These are phyloP conservation scores for Cinnamomum chago DNA, from an alignment of 164 flowering plant species.

Conservation along the genomic window DNA sequence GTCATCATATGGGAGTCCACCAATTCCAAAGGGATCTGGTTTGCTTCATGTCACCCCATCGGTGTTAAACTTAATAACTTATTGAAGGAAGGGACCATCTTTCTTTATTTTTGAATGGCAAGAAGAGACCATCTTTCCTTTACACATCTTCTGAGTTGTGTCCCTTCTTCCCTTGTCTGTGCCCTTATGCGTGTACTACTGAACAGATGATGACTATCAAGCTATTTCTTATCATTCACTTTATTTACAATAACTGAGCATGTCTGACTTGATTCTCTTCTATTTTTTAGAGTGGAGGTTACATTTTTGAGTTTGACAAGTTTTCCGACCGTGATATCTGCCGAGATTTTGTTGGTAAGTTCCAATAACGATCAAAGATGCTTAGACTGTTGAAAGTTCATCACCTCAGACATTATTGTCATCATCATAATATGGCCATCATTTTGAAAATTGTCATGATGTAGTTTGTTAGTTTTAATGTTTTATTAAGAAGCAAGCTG, in stretches of 20 bases:
- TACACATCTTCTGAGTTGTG: background rate
- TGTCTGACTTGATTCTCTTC: slow-evolving; percentile 1
- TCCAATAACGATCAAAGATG: background rate
- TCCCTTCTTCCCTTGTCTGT: background rate
- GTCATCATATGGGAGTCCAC: too few species aligned
- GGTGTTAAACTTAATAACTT: too few species aligned
- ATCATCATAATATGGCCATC: too few species aligned
- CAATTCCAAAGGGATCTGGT: too few species aligned
- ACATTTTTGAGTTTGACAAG: slow-evolving; percentile 81
- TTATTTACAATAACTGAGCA: background rate
- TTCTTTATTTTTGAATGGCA: background rate
- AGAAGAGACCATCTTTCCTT: background rate
- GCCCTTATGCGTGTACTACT: too few species aligned
- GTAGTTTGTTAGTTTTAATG: background rate
- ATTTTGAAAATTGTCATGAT: background rate
- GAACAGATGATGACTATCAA: too few species aligned
- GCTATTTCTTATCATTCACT: background rate
- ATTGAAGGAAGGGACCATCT: background rate
- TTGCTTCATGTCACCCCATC: too few species aligned
- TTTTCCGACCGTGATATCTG: slow-evolving; percentile 70
- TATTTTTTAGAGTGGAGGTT: slow-evolving; percentile 52
- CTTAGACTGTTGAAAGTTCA: background rate
- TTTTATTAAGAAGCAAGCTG: too few species aligned
- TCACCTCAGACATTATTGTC: too few species aligned
- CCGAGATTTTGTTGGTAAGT: slow-evolving; percentile 84